phyloP scores from a whole-genome alignment of 2,329 filamentous ascomycete genomes.

The Aspergillus sp. region DNA sequence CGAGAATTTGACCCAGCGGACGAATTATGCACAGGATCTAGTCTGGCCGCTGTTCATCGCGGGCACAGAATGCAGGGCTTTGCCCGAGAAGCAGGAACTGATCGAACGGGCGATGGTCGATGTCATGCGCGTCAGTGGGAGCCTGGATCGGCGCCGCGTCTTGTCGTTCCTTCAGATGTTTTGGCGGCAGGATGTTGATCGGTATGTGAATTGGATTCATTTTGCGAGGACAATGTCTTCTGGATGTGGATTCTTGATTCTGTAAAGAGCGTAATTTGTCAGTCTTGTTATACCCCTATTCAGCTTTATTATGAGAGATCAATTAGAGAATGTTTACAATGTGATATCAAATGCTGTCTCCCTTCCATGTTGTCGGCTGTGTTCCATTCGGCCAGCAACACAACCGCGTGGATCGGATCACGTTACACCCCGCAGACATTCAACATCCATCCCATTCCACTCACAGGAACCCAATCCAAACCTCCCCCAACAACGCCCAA shows the following conservation, averaged over 20 bases:
- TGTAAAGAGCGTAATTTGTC: neutral
- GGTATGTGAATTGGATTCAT: constrained; percentile 13
- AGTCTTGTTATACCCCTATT: neutral
- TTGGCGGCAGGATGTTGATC: constrained; percentile 4
- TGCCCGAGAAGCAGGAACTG: neutral
- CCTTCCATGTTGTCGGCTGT: too few relatives aligned
- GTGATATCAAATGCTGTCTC: too few relatives aligned
- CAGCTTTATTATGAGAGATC: neutral
- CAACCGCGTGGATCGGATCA: too few relatives aligned
- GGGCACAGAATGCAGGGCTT: constrained; percentile 18
- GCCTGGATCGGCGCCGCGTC: constrained; percentile 11
- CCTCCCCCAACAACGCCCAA: neutral
- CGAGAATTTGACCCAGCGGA: constrained; percentile 5
- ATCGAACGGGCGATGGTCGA: constrained; percentile 8
- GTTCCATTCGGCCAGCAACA: too few relatives aligned
- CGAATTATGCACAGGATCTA: constrained; percentile 22
- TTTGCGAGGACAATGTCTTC: constrained; percentile 9
- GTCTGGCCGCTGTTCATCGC: constrained; percentile 28
- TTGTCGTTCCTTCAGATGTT: constrained; percentile 10
- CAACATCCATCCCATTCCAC: too few relatives aligned
- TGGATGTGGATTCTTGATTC: constrained; percentile 11
- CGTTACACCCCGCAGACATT: too few relatives aligned
- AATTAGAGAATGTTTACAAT: too few relatives aligned
- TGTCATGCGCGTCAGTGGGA: constrained; percentile 11
- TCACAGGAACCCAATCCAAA: neutral